Percentiles rank a stretch among this genome's conserved stretches.
Evolutionary conservation across 768 basidiomycete species (phyloP).

Genomic region (Collybia nuda): DNA sequence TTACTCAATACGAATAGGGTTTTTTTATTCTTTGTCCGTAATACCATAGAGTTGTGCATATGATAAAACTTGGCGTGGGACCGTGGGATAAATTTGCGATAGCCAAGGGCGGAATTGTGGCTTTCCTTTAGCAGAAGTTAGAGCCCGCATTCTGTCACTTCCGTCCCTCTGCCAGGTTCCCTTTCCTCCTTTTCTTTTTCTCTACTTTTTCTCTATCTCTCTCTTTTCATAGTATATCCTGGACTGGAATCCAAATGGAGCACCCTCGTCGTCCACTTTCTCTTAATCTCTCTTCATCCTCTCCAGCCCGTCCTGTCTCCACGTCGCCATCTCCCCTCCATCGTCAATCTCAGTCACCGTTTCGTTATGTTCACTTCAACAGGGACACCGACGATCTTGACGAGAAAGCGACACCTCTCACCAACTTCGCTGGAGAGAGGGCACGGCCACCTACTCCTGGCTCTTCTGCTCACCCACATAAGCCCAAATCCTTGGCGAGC

Average conservation of each 20-base stretch:
- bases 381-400: conserved; percentile 11
- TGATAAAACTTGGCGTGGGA: not conserved
- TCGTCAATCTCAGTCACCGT: conserved; percentile 30
- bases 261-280: conserved; percentile 20
- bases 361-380: conserved; percentile 29
- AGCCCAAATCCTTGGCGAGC: not conserved
- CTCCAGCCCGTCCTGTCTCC: conserved; percentile 25
- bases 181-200: conserved; percentile 1
- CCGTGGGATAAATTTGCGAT: not conserved
- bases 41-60: not conserved
- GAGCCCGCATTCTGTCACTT: conserved; percentile 3
- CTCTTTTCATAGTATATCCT: conserved; percentile 16
- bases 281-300: conserved; percentile 28
- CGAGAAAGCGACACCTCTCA: conserved; percentile 27
- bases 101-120: too few species aligned
- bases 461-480: conserved; percentile 9
- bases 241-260: conserved; percentile 33
- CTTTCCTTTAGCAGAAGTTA: conserved; percentile 18
- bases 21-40: not conserved
- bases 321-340: conserved; percentile 23
- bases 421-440: conserved; percentile 19
- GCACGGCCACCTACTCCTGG: conserved; percentile 7
- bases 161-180: conserved; percentile 1
- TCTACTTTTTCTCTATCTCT: conserved; percentile 19
- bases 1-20: too few species aligned